These are phyloP conservation scores for Teratosphaeria epicoccoides DNA, from an alignment of 2,329 filamentous ascomycete species.

Conservation along the genomic window DNA sequence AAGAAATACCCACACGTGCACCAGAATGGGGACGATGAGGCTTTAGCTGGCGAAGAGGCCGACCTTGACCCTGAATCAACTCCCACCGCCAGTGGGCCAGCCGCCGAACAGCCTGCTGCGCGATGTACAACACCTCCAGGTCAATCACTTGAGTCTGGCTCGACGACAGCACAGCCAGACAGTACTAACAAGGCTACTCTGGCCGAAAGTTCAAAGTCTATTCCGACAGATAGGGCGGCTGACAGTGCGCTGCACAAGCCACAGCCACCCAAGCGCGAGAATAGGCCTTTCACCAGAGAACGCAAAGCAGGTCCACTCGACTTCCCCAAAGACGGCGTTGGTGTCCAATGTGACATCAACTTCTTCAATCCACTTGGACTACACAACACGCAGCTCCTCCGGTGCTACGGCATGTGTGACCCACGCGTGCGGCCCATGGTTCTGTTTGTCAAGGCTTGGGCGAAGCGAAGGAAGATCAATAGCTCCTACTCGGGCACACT, in stretches of 20 bases:
- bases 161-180: not conserved
- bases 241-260: not conserved
- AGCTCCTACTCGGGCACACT: constrained; percentile 76
- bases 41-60: not conserved
- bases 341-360: constrained; percentile 88
- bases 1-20: constrained; percentile 32
- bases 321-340: constrained; percentile 64
- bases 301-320: constrained; percentile 49
- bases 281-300: constrained; percentile 34
- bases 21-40: constrained; percentile 7
- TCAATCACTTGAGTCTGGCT: not conserved
- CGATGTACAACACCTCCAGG: not conserved
- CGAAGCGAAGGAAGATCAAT: constrained; percentile 75
- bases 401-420: constrained; percentile 74
- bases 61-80: not conserved
- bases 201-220: not conserved
- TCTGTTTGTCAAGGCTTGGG: constrained; percentile 84
- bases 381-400: constrained; percentile 71
- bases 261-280: constrained; percentile 4
- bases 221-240: not conserved
- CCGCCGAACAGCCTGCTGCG: not conserved
- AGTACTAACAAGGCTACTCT: not conserved
- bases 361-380: constrained; percentile 75
- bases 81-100: not conserved
- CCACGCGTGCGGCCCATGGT: constrained; percentile 66